Evolutionary conservation across 768 basidiomycete genomes (phyloP).

Genomic region (Suillus lakei): DNA sequence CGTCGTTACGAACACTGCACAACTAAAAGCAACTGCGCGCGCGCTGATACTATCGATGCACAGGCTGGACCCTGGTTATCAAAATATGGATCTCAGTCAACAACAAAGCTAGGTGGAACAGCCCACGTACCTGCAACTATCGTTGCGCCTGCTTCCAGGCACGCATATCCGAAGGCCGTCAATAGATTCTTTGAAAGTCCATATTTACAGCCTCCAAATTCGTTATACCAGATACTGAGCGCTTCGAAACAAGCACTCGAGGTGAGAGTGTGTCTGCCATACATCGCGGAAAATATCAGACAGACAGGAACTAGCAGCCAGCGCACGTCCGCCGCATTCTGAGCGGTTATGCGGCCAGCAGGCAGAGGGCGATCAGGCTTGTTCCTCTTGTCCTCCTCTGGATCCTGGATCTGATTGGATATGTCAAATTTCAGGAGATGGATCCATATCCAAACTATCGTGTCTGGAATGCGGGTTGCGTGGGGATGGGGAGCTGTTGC

Average conservation of each 20-base stretch:
- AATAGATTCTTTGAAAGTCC: slow-evolving; percentile 28
- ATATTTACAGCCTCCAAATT: slow-evolving; percentile 25
- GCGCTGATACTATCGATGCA: slow-evolving; percentile 15
- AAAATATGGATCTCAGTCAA: slow-evolving; percentile 10
- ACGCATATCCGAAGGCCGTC: slow-evolving; percentile 31
- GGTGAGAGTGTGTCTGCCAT: slow-evolving; percentile 29
- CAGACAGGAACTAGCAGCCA: slow-evolving; percentile 34
- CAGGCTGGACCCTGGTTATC: slow-evolving; percentile 14
- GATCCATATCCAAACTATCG: slow-evolving; percentile 44
- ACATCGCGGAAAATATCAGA: slow-evolving; percentile 28
- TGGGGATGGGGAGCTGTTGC: slow-evolving; percentile 23
- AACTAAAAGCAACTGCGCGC: slow-evolving; percentile 28
- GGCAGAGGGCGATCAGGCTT: slow-evolving; percentile 45
- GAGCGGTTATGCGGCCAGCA: slow-evolving; percentile 38
- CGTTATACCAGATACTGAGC: slow-evolving; percentile 36
- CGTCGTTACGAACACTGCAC: slow-evolving; percentile 30
- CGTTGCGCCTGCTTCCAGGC: slow-evolving; percentile 33
- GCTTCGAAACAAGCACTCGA: slow-evolving; percentile 30
- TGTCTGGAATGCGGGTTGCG: slow-evolving; percentile 17
- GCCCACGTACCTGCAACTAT: slow-evolving; percentile 28
- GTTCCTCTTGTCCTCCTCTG: slow-evolving; percentile 41
- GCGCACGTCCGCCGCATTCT: slow-evolving; percentile 34
- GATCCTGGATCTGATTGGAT: slow-evolving; percentile 39
- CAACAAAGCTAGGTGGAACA: not conserved
- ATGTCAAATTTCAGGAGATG: slow-evolving; percentile 43